Base-by-base conservation (phyloP, 139 green algal species). In the Chlorella vulgaris region DNA sequence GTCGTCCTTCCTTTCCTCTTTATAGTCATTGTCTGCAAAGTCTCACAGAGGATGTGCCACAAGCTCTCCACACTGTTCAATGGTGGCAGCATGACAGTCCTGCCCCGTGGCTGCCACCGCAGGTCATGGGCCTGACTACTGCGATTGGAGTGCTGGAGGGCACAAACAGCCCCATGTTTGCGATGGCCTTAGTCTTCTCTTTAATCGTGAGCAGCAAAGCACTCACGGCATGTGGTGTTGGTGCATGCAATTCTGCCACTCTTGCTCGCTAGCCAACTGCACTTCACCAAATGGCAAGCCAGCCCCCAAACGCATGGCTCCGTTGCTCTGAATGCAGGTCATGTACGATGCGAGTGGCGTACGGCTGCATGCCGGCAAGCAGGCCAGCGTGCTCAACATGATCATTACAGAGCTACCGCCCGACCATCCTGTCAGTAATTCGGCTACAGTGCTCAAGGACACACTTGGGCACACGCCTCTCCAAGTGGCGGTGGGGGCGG, bases 301-400 rank as follows among this genome's bases (percentile, higher is more conserved):
- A n/a, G n/a, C n/a, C n/a, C n/a, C n/a, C n/a, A n/a, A n/a, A n/a
- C n/a, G n/a, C n/a, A n/a, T n/a, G n/a, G n/a, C n/a, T n/a, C n/a
- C n/a, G n/a, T n/a, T n/a, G n/a, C n/a, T n/a, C n/a, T n/a, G n/a
- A n/a, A n/a, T 38, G 62, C 74, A 86, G 82, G 83, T 92, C 4
- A 92, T 92, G 88, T 99, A 99, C 80, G 97, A 99, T 84, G 97
- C 97, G 1, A 95, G 96, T 19, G 93, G 93, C 22, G 96, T 99
- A 60, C 88, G 97, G 26, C 84, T 92, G 42, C 97, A 99, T 81
- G 97, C 96, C 61, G 96, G 96, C 60, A 96, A 95, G 83, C 96
- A 99, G 81, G 96, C 96, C 24, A 90, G 95, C 82, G 96, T 98
- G 28, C 89, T 99, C 66, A 99, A 99, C 87, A 88, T 92, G 76